Conservation (phyloP, 176 grass and related monocot species). For the Oryza glumipatula region DNA sequence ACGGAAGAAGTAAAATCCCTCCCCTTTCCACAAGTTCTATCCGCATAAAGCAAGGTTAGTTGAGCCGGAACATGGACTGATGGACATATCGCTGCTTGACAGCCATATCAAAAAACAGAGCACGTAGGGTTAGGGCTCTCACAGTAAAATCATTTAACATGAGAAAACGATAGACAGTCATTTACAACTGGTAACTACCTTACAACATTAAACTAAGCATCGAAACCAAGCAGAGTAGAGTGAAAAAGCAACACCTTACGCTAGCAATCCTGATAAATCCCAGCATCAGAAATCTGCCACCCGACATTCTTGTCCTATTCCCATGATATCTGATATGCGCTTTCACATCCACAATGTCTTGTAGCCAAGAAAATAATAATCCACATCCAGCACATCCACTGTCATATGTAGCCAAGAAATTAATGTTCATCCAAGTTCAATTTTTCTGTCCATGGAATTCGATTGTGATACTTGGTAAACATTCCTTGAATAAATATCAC, state of each 20-base stretch:
- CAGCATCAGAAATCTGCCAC: neutral
- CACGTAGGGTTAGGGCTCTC: neutral
- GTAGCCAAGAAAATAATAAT: neutral
- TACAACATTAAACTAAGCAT: constrained; percentile 20
- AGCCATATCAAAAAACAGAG: neutral
- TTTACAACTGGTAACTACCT: constrained; percentile 8
- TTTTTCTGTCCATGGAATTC: neutral
- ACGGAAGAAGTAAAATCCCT: neutral
- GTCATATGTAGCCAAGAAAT: neutral
- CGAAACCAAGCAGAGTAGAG: neutral
- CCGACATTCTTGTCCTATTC: neutral
- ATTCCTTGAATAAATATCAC: neutral
- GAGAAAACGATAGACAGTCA: neutral
- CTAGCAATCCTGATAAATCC: neutral
- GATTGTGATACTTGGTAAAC: neutral
- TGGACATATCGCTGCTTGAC: neutral
- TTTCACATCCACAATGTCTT: neutral
- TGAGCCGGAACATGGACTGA: neutral
- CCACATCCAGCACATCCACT: neutral
- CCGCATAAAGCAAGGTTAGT: neutral
- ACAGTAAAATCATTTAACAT: neutral
- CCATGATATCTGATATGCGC: neutral
- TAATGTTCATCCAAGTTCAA: neutral
- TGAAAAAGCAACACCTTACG: neutral
- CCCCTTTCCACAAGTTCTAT: neutral